Evolutionary conservation across 768 basidiomycete species (phyloP).

Genomic region (Hygrophorus russula): DNA sequence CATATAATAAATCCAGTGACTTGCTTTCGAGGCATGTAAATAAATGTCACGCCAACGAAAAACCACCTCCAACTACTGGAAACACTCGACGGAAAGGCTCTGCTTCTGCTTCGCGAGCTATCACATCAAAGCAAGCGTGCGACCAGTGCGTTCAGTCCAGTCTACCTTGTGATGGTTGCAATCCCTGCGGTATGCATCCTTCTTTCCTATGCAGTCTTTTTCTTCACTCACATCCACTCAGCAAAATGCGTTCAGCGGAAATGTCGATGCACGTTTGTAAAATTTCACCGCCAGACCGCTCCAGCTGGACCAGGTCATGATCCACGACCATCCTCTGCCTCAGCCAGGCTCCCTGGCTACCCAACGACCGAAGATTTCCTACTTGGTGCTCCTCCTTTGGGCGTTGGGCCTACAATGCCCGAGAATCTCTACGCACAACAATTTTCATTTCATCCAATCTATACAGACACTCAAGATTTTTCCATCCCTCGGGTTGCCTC

Average conservation of each 20-base stretch:
- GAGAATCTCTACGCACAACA: slow-evolving; percentile 13
- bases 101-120: slow-evolving; percentile 56
- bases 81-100: slow-evolving; percentile 54
- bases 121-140: slow-evolving; percentile 75
- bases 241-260: slow-evolving; percentile 70
- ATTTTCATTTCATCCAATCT: slow-evolving; percentile 16
- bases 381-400: slow-evolving; percentile 26
- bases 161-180: slow-evolving; percentile 68
- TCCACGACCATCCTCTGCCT: slow-evolving; percentile 17
- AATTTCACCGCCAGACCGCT: slow-evolving; percentile 75
- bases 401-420: slow-evolving; percentile 17
- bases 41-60: slow-evolving; percentile 79
- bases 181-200: slow-evolving; percentile 56
- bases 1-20: slow-evolving; percentile 37
- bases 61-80: slow-evolving; percentile 29
- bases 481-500: slow-evolving; percentile 5
- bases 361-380: slow-evolving; percentile 30
- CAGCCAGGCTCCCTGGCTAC: slow-evolving; percentile 19
- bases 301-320: slow-evolving; percentile 66
- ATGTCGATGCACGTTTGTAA: slow-evolving; percentile 67
- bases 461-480: slow-evolving; percentile 5
- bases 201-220: slow-evolving; percentile 1
- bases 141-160: slow-evolving; percentile 74
- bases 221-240: slow-evolving; percentile 16
- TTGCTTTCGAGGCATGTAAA: slow-evolving; percentile 79